Percentiles rank a stretch among this genome's conserved stretches.
Conservation (phyloP, 768 basidiomycete species). For the Podaxis sp. region DNA sequence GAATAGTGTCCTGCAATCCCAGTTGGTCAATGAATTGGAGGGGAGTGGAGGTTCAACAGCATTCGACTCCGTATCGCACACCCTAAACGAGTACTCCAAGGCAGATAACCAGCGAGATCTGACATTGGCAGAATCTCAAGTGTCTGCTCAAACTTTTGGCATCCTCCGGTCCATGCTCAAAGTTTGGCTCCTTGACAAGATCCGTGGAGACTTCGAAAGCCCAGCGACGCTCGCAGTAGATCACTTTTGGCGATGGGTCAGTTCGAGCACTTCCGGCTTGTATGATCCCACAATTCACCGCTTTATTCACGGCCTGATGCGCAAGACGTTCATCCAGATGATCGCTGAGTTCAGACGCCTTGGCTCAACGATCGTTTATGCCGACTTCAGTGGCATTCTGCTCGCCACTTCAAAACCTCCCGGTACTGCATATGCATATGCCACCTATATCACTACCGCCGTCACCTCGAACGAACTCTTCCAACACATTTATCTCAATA, state of each 20-base stretch:
- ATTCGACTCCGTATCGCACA: slow-evolving; percentile 91
- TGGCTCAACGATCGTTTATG: slow-evolving; percentile 90
- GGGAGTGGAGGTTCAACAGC: slow-evolving; percentile 92
- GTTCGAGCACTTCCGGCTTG: slow-evolving; percentile 79
- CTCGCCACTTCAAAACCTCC: slow-evolving; percentile 96
- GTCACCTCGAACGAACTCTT: slow-evolving; percentile 95
- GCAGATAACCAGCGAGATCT: slow-evolving; percentile 70
- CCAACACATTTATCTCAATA: slow-evolving; percentile 85
- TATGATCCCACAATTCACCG: slow-evolving; percentile 92
- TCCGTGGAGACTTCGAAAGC: slow-evolving; percentile 63
- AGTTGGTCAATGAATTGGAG: slow-evolving; percentile 95
- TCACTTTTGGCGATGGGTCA: slow-evolving; percentile 98
- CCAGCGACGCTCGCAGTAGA: slow-evolving; percentile 75
- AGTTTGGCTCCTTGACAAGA: slow-evolving; percentile 86
- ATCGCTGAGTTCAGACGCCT: slow-evolving; percentile 95
- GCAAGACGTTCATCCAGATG: slow-evolving; percentile 96
- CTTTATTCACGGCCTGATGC: slow-evolving; percentile 94
- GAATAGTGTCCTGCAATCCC: slow-evolving; percentile 90
- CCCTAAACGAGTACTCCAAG: slow-evolving; percentile 83
- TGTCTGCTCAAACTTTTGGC: slow-evolving; percentile 84
- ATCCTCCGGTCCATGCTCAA: slow-evolving; percentile 88
- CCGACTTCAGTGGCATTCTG: slow-evolving; percentile 88
- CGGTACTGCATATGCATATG: slow-evolving; percentile 92
- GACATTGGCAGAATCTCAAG: slow-evolving; percentile 84
- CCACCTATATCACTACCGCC: slow-evolving; percentile 91